Percentiles rank a stretch among this genome's conserved stretches.
phyloP scores from a whole-genome alignment of 2,329 filamentous ascomycete genomes.

The Phyllosticta capitalensis region DNA sequence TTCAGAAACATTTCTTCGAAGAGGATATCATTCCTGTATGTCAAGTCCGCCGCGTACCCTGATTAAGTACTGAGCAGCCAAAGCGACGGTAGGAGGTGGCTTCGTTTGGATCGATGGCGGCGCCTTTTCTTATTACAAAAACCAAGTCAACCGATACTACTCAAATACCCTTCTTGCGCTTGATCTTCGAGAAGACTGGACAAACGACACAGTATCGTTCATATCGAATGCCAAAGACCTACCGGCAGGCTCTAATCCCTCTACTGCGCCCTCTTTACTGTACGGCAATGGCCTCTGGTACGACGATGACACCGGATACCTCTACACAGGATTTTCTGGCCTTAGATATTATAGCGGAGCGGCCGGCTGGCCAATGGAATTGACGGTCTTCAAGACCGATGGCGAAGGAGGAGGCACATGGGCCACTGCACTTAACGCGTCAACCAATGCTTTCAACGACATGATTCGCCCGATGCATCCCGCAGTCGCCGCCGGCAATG shows the following conservation, averaged over 20 bases:
- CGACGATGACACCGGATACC: not conserved
- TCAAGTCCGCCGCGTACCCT: not conserved
- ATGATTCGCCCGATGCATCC: conserved; percentile 7
- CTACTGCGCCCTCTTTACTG: conserved; percentile 7
- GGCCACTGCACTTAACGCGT: not conserved
- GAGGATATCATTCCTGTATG: conserved; percentile 4
- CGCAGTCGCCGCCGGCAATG: conserved; percentile 8
- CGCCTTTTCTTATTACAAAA: conserved; percentile 4
- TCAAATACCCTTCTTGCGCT: conserved; percentile 12
- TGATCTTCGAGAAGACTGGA: conserved; percentile 11
- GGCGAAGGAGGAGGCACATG: conserved; percentile 8
- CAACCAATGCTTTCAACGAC: not conserved
- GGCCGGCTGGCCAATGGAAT: not conserved
- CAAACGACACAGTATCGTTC: conserved; percentile 6
- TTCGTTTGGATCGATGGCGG: conserved; percentile 12
- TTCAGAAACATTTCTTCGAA: not conserved
- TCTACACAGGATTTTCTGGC: conserved; percentile 12
- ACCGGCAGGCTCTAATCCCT: conserved; percentile 7
- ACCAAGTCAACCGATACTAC: not conserved
- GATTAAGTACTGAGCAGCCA: not conserved
- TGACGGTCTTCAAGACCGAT: conserved; percentile 11
- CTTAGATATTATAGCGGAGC: not conserved
- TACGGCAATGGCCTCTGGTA: conserved; percentile 9
- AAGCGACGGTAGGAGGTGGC: conserved; percentile 1
- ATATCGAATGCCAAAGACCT: not conserved